These are phyloP conservation scores for Tolypocladium ovalisporum DNA, from an alignment of 2,329 filamentous ascomycete genomes.

Conservation along the genomic window DNA sequence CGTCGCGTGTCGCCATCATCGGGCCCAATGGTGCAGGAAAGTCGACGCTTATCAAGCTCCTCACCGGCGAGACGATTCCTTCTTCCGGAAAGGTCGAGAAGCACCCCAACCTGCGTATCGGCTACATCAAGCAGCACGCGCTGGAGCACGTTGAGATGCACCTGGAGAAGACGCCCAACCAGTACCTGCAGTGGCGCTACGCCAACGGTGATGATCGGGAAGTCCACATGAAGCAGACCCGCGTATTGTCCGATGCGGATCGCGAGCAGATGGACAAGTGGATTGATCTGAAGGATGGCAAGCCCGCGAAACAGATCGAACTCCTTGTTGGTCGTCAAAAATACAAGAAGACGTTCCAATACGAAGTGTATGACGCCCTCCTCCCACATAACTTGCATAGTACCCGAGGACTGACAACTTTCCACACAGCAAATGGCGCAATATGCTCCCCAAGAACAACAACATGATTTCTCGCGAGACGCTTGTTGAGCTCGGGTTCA, in stretches of 20 bases:
- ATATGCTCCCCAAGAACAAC: conserved; percentile 86
- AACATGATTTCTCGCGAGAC: conserved; percentile 88
- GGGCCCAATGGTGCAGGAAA: conserved; percentile 97
- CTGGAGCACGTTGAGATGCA: conserved; percentile 99
- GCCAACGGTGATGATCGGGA: conserved; percentile 95
- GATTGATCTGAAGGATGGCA: conserved; percentile 76
- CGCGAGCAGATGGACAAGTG: conserved; percentile 84
- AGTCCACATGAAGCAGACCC: conserved; percentile 95
- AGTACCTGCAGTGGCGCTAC: conserved; percentile 98
- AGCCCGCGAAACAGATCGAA: conserved; percentile 67
- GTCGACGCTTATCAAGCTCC: conserved; percentile 92
- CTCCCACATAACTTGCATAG: background rate
- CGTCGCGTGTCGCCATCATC: conserved; percentile 90
- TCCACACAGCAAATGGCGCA: conserved; percentile 66
- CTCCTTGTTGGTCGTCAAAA: conserved; percentile 92
- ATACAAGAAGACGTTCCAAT: conserved; percentile 98
- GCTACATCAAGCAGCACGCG: conserved; percentile 99
- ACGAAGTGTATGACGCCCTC: conserved; percentile 63
- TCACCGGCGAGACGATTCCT: conserved; percentile 86
- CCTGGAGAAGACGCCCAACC: conserved; percentile 96
- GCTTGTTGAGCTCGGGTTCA: conserved; percentile 72
- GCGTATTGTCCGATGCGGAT: conserved; percentile 76
- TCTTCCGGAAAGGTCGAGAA: conserved; percentile 85
- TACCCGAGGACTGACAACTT: conserved; percentile 14
- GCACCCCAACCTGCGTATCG: conserved; percentile 96